Percentiles rank a stretch among this genome's conserved stretches.
Evolutionary conservation across 129 eudicot species (phyloP).

Genomic region (Silybum marianum): DNA sequence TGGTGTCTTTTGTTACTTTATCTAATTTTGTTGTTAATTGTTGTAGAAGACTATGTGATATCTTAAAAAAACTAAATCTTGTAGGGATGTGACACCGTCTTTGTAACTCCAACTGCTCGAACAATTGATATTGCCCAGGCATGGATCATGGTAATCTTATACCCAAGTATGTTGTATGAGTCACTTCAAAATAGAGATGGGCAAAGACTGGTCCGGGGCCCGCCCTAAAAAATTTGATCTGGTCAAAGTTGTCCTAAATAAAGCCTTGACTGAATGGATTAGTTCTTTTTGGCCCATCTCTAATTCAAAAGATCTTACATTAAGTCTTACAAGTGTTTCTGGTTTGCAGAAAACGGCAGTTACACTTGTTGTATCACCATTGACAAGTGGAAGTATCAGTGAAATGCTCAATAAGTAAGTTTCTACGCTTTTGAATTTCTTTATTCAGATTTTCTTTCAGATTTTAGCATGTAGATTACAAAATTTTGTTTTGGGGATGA

Average conservation of each 20-base stretch:
- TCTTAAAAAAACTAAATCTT: constrained; percentile 21
- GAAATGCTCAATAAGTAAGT: constrained; percentile 82
- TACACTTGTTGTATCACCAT: constrained; percentile 77
- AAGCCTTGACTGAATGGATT: not conserved
- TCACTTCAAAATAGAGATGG: not conserved
- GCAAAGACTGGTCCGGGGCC: not conserved
- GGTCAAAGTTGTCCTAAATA: not conserved
- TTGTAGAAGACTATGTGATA: constrained; percentile 2
- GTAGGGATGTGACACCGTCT: constrained; percentile 94
- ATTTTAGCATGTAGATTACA: constrained; percentile 16
- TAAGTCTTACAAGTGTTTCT: constrained; percentile 13
- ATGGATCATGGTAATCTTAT: constrained; percentile 74
- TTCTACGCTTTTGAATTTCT: constrained; percentile 9
- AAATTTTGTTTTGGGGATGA: too few relatives aligned
- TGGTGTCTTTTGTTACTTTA: not conserved
- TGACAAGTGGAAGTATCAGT: constrained; percentile 54
- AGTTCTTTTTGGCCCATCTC: not conserved
- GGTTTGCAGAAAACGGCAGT: constrained; percentile 73
- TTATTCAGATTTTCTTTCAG: not conserved
- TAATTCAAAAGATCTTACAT: not conserved
- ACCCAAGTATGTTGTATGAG: constrained; percentile 2
- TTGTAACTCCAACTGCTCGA: constrained; percentile 94
- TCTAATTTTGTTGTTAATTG: constrained; percentile 18
- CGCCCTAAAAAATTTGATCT: not conserved
- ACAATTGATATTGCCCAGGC: constrained; percentile 89